A percentile compares a stretch with the other conserved stretches of the same genome.
These are phyloP conservation scores for Magnusiomyces ingens DNA, from an alignment of 1,139 yeast genomes.

Conservation along the genomic window DNA sequence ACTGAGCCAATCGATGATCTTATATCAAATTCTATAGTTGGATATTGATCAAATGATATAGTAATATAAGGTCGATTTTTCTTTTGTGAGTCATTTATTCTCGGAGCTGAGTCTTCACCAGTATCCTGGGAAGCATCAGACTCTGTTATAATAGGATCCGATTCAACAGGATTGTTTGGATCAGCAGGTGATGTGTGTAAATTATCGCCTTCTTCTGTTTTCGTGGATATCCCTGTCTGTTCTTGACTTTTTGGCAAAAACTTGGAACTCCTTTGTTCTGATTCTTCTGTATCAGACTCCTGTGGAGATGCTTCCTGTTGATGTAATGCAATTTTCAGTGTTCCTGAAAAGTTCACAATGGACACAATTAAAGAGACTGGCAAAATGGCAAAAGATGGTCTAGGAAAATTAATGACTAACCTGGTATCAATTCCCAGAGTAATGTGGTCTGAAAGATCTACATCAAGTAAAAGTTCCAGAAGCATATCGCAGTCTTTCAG, in stretches of 20 bases:
- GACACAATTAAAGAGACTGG: conserved; percentile 84
- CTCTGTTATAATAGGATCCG: not conserved
- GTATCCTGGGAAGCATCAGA: not conserved
- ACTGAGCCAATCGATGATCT: conserved; percentile 87
- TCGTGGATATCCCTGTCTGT: too few species aligned
- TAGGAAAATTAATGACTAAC: conserved; percentile 75
- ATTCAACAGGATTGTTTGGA: too few species aligned
- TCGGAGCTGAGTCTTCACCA: not conserved
- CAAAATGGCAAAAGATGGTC: conserved; percentile 67
- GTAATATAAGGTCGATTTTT: conserved; percentile 55
- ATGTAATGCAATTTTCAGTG: conserved; percentile 71
- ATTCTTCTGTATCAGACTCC: too few species aligned
- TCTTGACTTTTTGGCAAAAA: too few species aligned
- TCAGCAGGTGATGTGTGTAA: too few species aligned
- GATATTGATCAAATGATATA: conserved; percentile 87
- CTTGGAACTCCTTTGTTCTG: too few species aligned
- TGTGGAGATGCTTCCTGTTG: not conserved
- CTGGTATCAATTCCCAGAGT: conserved; percentile 87
- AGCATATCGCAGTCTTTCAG: conserved; percentile 26
- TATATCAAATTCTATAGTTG: conserved; percentile 71
- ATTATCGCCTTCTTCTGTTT: too few species aligned
- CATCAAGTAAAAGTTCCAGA: conserved; percentile 84
- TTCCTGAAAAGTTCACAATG: conserved; percentile 87
- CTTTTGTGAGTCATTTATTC: not conserved
- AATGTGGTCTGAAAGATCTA: conserved; percentile 81